Conservation (phyloP, 169 alveolate genomes). For the Babesia divergens region DNA sequence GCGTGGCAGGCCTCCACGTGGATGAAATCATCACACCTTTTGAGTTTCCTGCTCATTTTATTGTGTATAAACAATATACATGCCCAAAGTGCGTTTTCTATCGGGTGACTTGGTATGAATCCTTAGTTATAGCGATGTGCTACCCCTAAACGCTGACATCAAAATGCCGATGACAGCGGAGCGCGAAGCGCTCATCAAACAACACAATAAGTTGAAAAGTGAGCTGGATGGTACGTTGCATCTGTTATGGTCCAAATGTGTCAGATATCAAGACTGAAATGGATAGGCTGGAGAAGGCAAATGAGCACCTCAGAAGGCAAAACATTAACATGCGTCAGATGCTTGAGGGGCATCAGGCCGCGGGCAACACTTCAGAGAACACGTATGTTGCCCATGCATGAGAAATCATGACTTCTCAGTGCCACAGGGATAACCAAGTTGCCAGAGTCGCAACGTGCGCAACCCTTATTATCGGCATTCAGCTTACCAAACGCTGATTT, state of each 20-base stretch:
- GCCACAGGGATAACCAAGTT: too few relatives aligned
- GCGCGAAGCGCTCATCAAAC: slow-evolving; percentile 37
- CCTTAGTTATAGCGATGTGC: too few relatives aligned
- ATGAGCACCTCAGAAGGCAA: slow-evolving; percentile 26
- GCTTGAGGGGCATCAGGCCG: slow-evolving; percentile 13
- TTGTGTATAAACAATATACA: too few relatives aligned
- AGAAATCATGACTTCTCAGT: too few relatives aligned
- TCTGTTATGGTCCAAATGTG: neutral
- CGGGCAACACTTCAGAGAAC: neutral
- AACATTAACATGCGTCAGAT: slow-evolving; percentile 9
- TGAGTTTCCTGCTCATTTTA: too few relatives aligned
- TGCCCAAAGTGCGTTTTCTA: too few relatives aligned
- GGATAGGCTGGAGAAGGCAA: slow-evolving; percentile 27
- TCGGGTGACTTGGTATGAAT: too few relatives aligned
- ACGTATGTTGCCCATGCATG: neutral
- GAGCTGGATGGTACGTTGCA: slow-evolving; percentile 1
- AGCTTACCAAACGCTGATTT: neutral
- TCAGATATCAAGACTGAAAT: slow-evolving; percentile 26
- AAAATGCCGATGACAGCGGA: slow-evolving; percentile 5
- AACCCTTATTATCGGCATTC: neutral
- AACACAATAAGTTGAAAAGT: slow-evolving; percentile 13
- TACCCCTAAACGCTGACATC: neutral
- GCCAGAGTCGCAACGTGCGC: neutral
- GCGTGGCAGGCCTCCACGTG: too few relatives aligned
- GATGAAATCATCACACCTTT: too few relatives aligned